Conservation (phyloP, 169 alveolate genomes). For the Eimeria sp. region DNA sequence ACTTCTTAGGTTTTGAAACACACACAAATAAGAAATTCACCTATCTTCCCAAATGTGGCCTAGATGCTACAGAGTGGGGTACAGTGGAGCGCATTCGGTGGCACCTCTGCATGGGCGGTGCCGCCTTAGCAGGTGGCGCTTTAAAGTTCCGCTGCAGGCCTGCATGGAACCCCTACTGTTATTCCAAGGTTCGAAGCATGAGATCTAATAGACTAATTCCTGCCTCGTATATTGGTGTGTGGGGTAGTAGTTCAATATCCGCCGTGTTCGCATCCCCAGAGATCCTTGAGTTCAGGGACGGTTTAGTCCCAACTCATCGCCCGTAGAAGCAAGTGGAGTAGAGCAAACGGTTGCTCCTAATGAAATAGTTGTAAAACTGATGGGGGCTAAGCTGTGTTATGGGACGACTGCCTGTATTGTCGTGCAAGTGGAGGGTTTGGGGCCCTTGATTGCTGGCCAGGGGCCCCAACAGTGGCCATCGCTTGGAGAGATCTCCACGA, state of each 20-base stretch:
- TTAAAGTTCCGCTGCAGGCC: neutral
- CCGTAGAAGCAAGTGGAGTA: neutral
- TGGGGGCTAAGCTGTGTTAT: neutral
- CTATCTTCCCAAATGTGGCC: neutral
- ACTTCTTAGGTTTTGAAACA: neutral
- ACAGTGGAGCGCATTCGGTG: neutral
- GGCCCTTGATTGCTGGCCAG: neutral
- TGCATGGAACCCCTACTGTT: neutral
- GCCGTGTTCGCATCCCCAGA: neutral
- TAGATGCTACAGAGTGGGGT: neutral
- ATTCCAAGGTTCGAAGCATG: neutral
- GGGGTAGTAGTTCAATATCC: neutral
- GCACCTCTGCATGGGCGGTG: neutral
- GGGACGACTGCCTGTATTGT: neutral
- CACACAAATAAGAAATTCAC: neutral
- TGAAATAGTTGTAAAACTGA: neutral
- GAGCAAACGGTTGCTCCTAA: neutral
- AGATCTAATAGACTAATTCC: neutral
- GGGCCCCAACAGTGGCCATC: neutral
- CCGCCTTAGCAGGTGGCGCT: neutral
- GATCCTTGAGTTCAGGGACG: neutral
- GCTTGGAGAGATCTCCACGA: neutral
- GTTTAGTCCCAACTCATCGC: neutral
- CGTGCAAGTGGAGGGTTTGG: slow-evolving; percentile 25
- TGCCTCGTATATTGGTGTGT: slow-evolving; percentile 23